These are phyloP conservation scores for Trypanosoma caninum DNA, from an alignment of 208 protist genomes.

Conservation along the genomic window DNA sequence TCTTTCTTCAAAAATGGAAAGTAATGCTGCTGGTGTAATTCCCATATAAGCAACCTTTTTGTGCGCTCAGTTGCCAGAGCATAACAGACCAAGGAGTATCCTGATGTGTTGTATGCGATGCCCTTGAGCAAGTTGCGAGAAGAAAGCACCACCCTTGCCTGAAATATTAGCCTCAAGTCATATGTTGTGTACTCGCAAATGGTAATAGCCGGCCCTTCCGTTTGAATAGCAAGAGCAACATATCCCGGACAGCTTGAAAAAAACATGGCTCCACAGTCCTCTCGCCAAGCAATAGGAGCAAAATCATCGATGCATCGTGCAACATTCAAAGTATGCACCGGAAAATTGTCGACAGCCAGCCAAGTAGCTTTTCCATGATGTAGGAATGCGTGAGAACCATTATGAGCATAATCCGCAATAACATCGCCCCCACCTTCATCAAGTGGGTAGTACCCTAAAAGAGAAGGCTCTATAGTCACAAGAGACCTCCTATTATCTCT, in stretches of 20 bases:
- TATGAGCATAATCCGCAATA: slow-evolving; percentile 62
- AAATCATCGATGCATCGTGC: slow-evolving; percentile 57
- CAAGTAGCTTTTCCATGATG: slow-evolving; percentile 44
- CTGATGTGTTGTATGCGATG: slow-evolving; percentile 40
- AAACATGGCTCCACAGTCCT: slow-evolving; percentile 47
- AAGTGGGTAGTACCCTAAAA: slow-evolving; percentile 80
- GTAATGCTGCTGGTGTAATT: slow-evolving; percentile 46
- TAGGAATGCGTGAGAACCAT: slow-evolving; percentile 57
- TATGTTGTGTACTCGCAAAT: slow-evolving; percentile 57
- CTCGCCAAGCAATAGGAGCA: slow-evolving; percentile 57
- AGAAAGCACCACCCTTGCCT: slow-evolving; percentile 50
- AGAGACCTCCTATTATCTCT: slow-evolving; percentile 68
- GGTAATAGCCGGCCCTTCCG: slow-evolving; percentile 46
- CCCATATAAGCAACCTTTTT: slow-evolving; percentile 59
- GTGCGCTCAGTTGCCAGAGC: slow-evolving; percentile 30
- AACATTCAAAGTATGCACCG: slow-evolving; percentile 26
- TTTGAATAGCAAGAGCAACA: slow-evolving; percentile 24
- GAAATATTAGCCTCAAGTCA: slow-evolving; percentile 32
- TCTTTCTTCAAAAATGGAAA: slow-evolving; percentile 22
- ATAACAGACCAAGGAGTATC: slow-evolving; percentile 52
- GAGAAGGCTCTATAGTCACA: slow-evolving; percentile 39
- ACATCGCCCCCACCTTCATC: slow-evolving; percentile 75
- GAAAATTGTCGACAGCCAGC: slow-evolving; percentile 48
- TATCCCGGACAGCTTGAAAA: slow-evolving; percentile 54
- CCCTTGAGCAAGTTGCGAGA: slow-evolving; percentile 35